Evolutionary conservation across 441 rosid species (phyloP).

Genomic region (Capsella rubella): DNA sequence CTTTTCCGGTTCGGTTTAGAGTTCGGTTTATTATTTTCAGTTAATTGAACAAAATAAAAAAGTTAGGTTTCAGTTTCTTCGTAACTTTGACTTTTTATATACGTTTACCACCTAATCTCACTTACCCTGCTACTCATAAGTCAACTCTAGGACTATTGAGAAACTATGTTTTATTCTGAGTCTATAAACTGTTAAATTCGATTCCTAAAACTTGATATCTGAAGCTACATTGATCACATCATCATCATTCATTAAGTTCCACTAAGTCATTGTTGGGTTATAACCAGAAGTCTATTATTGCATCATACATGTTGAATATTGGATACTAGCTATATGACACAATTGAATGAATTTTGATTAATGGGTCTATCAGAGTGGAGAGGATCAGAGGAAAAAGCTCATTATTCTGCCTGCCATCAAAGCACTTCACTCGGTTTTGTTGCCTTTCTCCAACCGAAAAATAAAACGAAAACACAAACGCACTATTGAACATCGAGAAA

Average conservation of each 20-base stretch:
- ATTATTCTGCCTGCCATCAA: constrained; percentile 47
- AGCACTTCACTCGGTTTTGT: constrained; percentile 35
- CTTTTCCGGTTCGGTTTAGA: constrained; percentile 16
- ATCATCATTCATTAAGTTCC: constrained; percentile 2
- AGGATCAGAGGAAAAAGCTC: constrained; percentile 16
- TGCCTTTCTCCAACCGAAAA: constrained; percentile 27
- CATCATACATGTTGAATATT: neutral
- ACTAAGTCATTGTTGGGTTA: constrained; percentile 10
- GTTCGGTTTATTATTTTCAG: constrained; percentile 1
- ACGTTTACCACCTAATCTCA: constrained; percentile 28
- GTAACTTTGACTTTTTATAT: constrained; percentile 20
- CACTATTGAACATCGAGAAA: constrained; percentile 40
- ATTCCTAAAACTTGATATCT: constrained; percentile 4
- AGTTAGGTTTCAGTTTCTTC: constrained; percentile 37
- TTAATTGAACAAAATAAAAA: neutral
- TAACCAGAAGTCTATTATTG: constrained; percentile 17
- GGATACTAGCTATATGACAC: constrained; percentile 16
- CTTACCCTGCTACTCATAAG: constrained; percentile 23
- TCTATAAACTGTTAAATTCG: neutral
- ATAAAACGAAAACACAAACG: neutral
- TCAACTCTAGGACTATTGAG: constrained; percentile 4
- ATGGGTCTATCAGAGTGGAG: constrained; percentile 37
- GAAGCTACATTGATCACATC: neutral
- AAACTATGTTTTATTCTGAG: neutral
- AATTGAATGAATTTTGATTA: neutral